phyloP scores from a whole-genome alignment of 140 eudicot genomes.

The Anethum foeniculum region DNA sequence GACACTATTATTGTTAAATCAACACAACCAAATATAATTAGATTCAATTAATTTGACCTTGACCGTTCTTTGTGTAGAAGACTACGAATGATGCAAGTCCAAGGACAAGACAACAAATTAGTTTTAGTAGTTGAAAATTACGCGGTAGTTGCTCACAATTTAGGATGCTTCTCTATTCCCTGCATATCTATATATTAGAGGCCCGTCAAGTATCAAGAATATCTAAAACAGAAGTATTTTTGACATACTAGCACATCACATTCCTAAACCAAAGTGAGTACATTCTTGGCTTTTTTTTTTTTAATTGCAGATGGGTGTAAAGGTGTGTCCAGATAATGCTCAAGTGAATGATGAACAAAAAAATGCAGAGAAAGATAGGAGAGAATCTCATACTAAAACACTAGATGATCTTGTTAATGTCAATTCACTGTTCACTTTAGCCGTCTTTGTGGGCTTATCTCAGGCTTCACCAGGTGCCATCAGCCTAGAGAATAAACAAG shows the following conservation, averaged over 20 bases:
- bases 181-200: neutral
- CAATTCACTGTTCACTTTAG: neutral
- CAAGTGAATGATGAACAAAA: neutral
- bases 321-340: neutral
- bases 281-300: neutral
- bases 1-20: neutral
- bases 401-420: neutral
- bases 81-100: neutral
- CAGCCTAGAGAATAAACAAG: neutral
- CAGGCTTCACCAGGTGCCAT: neutral
- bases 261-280: neutral
- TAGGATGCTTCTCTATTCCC: too few relatives aligned
- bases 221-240: neutral
- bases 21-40: neutral
- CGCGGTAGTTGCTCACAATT: neutral
- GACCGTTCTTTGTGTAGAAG: neutral
- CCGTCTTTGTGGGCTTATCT: neutral
- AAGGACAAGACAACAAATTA: neutral
- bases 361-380: neutral
- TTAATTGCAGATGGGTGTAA: neutral
- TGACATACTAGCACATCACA: neutral
- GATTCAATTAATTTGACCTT: neutral
- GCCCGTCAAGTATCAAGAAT: neutral
- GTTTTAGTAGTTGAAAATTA: too few relatives aligned
- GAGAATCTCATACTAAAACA: neutral